These are phyloP conservation scores for Viola pubescens DNA, from an alignment of 441 rosid species.

Conservation along the genomic window DNA sequence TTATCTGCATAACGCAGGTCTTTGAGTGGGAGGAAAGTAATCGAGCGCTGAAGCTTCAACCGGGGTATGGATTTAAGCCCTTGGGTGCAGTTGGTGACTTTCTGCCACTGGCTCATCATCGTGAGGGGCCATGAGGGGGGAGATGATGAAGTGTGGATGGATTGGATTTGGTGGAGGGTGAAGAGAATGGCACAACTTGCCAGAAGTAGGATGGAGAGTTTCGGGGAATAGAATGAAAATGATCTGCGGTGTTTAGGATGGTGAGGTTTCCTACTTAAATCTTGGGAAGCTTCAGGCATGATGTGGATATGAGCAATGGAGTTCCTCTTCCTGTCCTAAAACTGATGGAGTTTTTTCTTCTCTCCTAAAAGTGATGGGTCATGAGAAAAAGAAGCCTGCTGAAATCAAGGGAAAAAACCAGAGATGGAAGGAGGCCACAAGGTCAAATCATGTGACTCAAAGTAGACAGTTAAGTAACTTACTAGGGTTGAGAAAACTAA, in stretches of 20 bases:
- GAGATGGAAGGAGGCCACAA: too few species aligned
- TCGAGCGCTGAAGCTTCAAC: constrained; percentile 49
- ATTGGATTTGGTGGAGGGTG: constrained; percentile 38
- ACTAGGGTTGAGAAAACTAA: too few species aligned
- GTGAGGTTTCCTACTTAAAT: constrained; percentile 5
- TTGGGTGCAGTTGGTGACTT: constrained; percentile 8
- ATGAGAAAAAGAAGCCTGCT: too few species aligned
- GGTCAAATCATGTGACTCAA: too few species aligned
- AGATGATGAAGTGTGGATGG: constrained; percentile 23
- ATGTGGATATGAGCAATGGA: too few species aligned
- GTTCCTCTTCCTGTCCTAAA: constrained; percentile 24
- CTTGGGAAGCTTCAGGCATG: constrained; percentile 23
- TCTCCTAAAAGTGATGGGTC: neutral
- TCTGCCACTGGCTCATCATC: constrained; percentile 16
- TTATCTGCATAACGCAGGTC: constrained; percentile 43
- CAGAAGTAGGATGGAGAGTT: constrained; percentile 28
- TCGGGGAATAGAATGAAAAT: constrained; percentile 23
- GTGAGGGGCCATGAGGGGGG: constrained; percentile 15
- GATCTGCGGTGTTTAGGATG: constrained; percentile 4
- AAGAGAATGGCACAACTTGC: constrained; percentile 29
- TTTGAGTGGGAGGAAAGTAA: constrained; percentile 65
- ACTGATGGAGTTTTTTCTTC: neutral
- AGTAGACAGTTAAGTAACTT: too few species aligned
- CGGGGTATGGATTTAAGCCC: constrained; percentile 21
- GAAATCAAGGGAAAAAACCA: too few species aligned